phyloP scores from a whole-genome alignment of 768 basidiomycete genomes.

The Mycena belliarum region DNA sequence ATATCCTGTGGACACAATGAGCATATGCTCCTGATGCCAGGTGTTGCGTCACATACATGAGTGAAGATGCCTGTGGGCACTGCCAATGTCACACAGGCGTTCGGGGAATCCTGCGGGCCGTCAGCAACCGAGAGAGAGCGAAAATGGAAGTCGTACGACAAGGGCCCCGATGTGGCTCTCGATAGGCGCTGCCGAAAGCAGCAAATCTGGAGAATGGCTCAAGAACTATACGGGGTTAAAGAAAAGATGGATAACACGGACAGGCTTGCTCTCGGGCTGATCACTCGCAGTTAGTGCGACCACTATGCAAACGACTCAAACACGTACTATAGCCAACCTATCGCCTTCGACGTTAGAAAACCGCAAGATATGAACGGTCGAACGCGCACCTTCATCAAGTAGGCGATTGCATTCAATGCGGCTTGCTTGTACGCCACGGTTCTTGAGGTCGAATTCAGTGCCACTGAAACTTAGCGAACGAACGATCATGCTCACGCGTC shows the following conservation, averaged over 20 bases:
- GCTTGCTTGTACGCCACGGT: slow-evolving; percentile 82
- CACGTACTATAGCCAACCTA: slow-evolving; percentile 72
- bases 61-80: slow-evolving; percentile 81
- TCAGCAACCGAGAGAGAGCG: neutral
- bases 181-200: slow-evolving; percentile 69
- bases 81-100: slow-evolving; percentile 74
- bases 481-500: slow-evolving; percentile 52
- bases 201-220: slow-evolving; percentile 46
- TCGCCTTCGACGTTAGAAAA: neutral
- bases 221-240: neutral
- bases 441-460: slow-evolving; percentile 31
- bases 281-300: neutral
- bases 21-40: neutral
- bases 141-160: slow-evolving; percentile 48
- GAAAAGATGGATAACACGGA: too few species aligned
- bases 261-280: slow-evolving; percentile 78
- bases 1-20: slow-evolving; percentile 51
- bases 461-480: neutral
- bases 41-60: slow-evolving; percentile 42
- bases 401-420: slow-evolving; percentile 72
- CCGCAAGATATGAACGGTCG: neutral
- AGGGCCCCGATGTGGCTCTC: slow-evolving; percentile 72
- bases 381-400: slow-evolving; percentile 59
- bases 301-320: neutral
- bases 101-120: slow-evolving; percentile 61